Percentiles rank a stretch among this genome's conserved stretches.
Evolutionary conservation across 768 basidiomycete species (phyloP).

Genomic region (Auriscalpium vulgare): DNA sequence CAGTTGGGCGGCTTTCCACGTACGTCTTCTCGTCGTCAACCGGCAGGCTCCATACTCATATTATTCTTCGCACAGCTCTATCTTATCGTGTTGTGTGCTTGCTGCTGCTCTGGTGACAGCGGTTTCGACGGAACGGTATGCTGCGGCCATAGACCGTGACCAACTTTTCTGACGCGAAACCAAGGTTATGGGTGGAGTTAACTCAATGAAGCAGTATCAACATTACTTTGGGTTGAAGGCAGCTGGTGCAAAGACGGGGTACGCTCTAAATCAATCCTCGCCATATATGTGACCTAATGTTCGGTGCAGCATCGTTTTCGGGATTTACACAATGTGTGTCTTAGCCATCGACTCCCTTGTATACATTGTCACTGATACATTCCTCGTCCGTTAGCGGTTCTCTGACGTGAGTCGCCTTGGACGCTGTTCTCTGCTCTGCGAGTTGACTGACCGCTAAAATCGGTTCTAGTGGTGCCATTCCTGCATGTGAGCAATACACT

Average conservation of each 20-base stretch:
- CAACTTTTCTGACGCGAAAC: neutral
- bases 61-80: constrained; percentile 27
- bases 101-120: constrained; percentile 43
- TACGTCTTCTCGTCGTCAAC: constrained; percentile 7
- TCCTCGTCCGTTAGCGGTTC: neutral
- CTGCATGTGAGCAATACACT: constrained; percentile 27
- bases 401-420: neutral
- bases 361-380: neutral
- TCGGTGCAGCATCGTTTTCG: constrained; percentile 38
- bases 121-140: constrained; percentile 47
- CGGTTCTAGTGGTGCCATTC: constrained; percentile 34
- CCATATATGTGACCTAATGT: neutral
- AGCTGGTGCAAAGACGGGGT: constrained; percentile 38
- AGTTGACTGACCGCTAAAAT: neutral
- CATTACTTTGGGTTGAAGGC: constrained; percentile 36
- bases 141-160: neutral
- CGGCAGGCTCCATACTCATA: neutral
- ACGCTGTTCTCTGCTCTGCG: neutral
- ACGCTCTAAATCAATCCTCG: constrained; percentile 7
- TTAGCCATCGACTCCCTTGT: neutral
- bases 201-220: constrained; percentile 38
- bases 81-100: constrained; percentile 37
- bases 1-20: constrained; percentile 31
- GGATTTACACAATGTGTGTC: constrained; percentile 38
- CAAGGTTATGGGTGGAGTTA: constrained; percentile 46